A percentile compares a stretch with the other conserved stretches of the same genome.
These are phyloP conservation scores for Aspergillus texensis DNA, from an alignment of 2,329 filamentous ascomycete species.

Conservation along the genomic window DNA sequence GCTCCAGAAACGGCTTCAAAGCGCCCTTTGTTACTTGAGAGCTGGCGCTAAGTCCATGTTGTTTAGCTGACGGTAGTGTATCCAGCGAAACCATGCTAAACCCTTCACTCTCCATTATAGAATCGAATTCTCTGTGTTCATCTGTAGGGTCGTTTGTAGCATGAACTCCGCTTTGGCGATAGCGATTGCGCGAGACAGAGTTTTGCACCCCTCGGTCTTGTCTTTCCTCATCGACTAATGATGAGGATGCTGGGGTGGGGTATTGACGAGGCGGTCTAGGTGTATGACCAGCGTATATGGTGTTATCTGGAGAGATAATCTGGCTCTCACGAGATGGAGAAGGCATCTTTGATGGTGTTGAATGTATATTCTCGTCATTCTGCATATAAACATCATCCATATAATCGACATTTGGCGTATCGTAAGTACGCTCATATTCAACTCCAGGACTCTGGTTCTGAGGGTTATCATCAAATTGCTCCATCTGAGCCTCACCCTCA, in stretches of 20 bases:
- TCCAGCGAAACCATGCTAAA: slow-evolving; percentile 62
- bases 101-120: slow-evolving; percentile 60
- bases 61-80: slow-evolving; percentile 54
- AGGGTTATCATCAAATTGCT: slow-evolving; percentile 11
- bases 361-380: slow-evolving; percentile 31
- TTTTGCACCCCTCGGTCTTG: slow-evolving; percentile 19
- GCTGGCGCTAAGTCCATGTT: slow-evolving; percentile 42
- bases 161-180: slow-evolving; percentile 6
- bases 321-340: slow-evolving; percentile 31
- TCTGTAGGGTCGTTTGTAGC: slow-evolving; percentile 40
- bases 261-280: slow-evolving; percentile 39
- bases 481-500: slow-evolving; percentile 17
- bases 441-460: slow-evolving; percentile 21
- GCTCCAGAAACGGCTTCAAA: slow-evolving; percentile 31
- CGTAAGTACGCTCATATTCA: slow-evolving; percentile 29
- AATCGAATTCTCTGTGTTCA: slow-evolving; percentile 53
- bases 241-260: slow-evolving; percentile 45
- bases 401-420: slow-evolving; percentile 33
- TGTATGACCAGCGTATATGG: slow-evolving; percentile 35
- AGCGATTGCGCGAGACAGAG: not conserved
- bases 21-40: slow-evolving; percentile 29
- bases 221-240: slow-evolving; percentile 40
- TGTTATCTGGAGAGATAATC: slow-evolving; percentile 36
- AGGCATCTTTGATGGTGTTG: slow-evolving; percentile 39
- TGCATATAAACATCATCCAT: slow-evolving; percentile 31